Percentiles rank a stretch among this genome's conserved stretches.
Evolutionary conservation across 768 basidiomycete genomes (phyloP).

Genomic region (Collybia sp.): DNA sequence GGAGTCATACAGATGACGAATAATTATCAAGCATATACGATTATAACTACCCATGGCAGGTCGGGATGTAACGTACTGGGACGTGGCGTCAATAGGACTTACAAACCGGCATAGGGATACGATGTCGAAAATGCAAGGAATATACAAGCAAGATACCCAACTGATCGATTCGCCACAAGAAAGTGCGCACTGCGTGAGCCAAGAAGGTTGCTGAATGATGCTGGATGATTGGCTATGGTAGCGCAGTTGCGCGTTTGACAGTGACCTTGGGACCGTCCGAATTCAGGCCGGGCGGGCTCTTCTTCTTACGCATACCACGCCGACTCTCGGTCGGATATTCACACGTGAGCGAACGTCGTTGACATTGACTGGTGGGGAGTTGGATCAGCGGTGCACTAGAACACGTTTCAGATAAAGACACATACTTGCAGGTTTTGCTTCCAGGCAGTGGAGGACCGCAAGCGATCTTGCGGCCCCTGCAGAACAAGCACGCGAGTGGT

Average conservation of each 20-base stretch:
- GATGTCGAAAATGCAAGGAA: too few relatives aligned
- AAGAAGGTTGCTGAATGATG: background rate
- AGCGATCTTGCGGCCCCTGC: constrained; percentile 64
- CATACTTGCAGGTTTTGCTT: constrained; percentile 58
- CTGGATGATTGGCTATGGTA: background rate
- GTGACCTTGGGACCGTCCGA: constrained; percentile 16
- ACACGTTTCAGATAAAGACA: background rate
- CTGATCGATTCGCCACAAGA: too few relatives aligned
- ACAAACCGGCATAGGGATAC: too few relatives aligned
- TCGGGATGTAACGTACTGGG: too few relatives aligned
- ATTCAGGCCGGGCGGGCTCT: constrained; percentile 15
- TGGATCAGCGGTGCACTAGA: constrained; percentile 10
- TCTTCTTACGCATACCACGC: constrained; percentile 62
- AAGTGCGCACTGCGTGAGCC: too few relatives aligned
- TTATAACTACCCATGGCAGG: too few relatives aligned
- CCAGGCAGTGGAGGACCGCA: constrained; percentile 55
- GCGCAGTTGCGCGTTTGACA: constrained; percentile 3
- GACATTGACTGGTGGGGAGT: constrained; percentile 56
- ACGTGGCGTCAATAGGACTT: too few relatives aligned
- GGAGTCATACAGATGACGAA: too few relatives aligned
- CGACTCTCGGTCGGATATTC: constrained; percentile 70
- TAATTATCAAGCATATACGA: too few relatives aligned
- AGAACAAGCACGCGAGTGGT: constrained; percentile 60
- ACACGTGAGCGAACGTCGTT: constrained; percentile 62
- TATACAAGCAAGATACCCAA: constrained; percentile 1